Base-by-base conservation (phyloP, 441 rosid genomes). In the Pelargonium citronellum region DNA sequence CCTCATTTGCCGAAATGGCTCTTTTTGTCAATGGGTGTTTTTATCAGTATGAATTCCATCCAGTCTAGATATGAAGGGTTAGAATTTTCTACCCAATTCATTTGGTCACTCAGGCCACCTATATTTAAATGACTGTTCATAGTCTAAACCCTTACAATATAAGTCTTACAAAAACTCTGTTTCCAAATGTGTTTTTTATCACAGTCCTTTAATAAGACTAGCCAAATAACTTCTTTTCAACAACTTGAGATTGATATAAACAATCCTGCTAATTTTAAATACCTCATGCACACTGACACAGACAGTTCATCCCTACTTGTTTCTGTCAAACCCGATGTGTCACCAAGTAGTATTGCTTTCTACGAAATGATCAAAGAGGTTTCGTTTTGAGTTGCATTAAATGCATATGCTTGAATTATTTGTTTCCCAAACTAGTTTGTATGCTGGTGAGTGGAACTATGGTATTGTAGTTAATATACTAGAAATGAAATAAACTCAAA, bases 361-460 rank as follows among this genome's bases (percentile, higher is more conserved):
- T 37, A 37, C 0, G 41, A 5, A 37, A 37, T 37, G 41, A 37
- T 37, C 41, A 37, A 37, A 37, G 41, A 37, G 41, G 41, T 37
- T 7, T 37, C 41, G 41, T 37, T 37, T 37, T 37, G 41, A 53
- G 41, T 37, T 37, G 0, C 7, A 37, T 37, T 5, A 37, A 5
- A 37, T 37, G 0, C 41, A 37, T 37, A 37, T 37, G 41, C 6
- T 37, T 37, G 41, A 37, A 37, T 37, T 37, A 5, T 37, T 37
- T 37, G 41, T 37, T 53, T 15, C 19, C 60, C 60, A 53, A 53
- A 53, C 19, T 16, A 53, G 41, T 53, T 53, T 53, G 6, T n/a
- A n/a, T n/a, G 58, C 58, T n/a, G 58, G 19, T 53, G 58, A 53
- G 8, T 53, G 58, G 19, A 53, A 53, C 58, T 53, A 53, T 4